phyloP scores from a whole-genome alignment of 108 stramenopile genomes.

The Pseudonitzschia multiseries region DNA sequence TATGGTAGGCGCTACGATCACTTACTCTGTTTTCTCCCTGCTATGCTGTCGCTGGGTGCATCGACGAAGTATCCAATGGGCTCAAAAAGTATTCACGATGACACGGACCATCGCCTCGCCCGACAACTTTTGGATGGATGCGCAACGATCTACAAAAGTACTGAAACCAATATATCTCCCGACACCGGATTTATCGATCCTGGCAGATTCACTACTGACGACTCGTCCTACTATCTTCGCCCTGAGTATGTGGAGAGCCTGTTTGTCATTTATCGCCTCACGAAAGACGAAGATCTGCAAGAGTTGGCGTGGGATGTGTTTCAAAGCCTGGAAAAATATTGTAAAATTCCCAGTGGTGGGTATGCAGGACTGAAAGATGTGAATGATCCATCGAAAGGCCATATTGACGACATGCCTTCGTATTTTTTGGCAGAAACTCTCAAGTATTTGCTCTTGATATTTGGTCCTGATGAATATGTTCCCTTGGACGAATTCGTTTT shows the following conservation, averaged over 20 bases:
- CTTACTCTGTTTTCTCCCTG: conserved; percentile 73
- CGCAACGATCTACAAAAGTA: not conserved
- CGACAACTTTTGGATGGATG: conserved; percentile 31
- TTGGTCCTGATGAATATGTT: conserved; percentile 23
- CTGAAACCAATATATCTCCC: conserved; percentile 23
- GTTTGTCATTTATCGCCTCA: conserved; percentile 50
- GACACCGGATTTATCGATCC: not conserved
- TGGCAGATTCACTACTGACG: not conserved
- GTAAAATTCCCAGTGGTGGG: conserved; percentile 38
- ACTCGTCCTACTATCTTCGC: conserved; percentile 40
- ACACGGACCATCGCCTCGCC: conserved; percentile 20
- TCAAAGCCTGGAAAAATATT: conserved; percentile 51
- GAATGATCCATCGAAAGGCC: conserved; percentile 15
- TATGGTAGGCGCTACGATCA: conserved; percentile 56
- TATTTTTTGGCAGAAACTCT: conserved; percentile 91
- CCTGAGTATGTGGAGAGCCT: conserved; percentile 57
- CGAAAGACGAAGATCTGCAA: conserved; percentile 45
- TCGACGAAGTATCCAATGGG: not conserved
- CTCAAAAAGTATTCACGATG: not conserved
- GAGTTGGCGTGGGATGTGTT: conserved; percentile 64
- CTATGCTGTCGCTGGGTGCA: conserved; percentile 54
- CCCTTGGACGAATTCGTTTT: conserved; percentile 46
- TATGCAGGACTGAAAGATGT: conserved; percentile 52
- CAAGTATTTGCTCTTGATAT: conserved; percentile 62
- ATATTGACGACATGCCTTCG: conserved; percentile 75